Base-by-base conservation (phyloP, 1,284 basidiomycete species). In the Austroboletus novae-zelandiae region DNA sequence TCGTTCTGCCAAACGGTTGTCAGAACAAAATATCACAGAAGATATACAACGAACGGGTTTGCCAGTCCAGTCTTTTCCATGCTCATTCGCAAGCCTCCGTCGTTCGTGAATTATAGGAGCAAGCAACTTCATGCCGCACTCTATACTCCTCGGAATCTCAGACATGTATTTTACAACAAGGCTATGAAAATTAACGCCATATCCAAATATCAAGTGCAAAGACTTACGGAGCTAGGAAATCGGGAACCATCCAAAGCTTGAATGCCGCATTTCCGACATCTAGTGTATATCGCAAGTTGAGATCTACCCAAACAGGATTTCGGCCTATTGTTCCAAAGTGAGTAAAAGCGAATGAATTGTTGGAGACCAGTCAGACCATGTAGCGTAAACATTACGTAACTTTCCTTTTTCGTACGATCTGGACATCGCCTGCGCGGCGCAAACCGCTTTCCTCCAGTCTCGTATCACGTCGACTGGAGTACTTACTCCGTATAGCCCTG, bases 71-170 rank as follows among this genome's bases (percentile, higher is more conserved):
- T 71, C 62, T 2, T 61, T 56, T 0, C 72, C 74, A 37, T 66
- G 54, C 44, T 71, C 64, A 2, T 59, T 55, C 47, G 69, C 50
- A 29, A 56, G 58, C 5, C 57, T 58, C 25, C 59, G 48, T 5
- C 74, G 70, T 43, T 74, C 69, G 23, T 70, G 60, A 14, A 76
- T 65, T 4, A 73, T 45, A 3, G 72, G 68, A n/a, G 43, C 42
- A 9, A 75, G 37, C 50, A 69, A 65, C 17, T 62, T 66, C 9
- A 58, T 43, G 3, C 53, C 50, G 3, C 55, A 57, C 17, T 3
- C 15, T 2, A 29, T 13, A 7, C 30, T 8, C 23, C 30, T 17
- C 18, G 37, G 15, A 11, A 31, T 11, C 0, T 6, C 5, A 2
- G 44, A 39, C 35, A 3, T 1, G 4, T 11, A 10, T 34, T 20